Percentiles rank a stretch among this genome's conserved stretches.
These are phyloP conservation scores for Termitomyces sp. DNA, from an alignment of 768 basidiomycete genomes.

Conservation along the genomic window DNA sequence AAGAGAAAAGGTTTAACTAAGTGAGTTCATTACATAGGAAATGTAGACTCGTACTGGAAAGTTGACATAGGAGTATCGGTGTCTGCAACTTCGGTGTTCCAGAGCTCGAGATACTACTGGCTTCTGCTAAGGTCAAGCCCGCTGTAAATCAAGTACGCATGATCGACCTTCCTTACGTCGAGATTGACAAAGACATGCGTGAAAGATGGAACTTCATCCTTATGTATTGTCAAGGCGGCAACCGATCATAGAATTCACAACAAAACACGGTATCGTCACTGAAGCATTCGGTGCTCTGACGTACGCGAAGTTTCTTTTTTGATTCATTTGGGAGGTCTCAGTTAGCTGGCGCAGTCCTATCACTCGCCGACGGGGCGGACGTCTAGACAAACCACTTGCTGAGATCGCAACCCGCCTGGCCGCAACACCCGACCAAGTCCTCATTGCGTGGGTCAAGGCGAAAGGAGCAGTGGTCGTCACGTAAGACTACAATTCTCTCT, in stretches of 20 bases:
- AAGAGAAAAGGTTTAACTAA: conserved; percentile 38
- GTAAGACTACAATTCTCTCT: conserved; percentile 24
- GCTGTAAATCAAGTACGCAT: conserved; percentile 63
- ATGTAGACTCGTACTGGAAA: neutral
- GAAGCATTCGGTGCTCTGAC: conserved; percentile 54
- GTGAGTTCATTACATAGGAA: conserved; percentile 17
- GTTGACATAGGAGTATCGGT: conserved; percentile 24
- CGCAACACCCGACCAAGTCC: conserved; percentile 55
- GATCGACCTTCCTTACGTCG: neutral
- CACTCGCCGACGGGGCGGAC: conserved; percentile 53
- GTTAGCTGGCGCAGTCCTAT: conserved; percentile 35
- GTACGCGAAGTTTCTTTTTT: conserved; percentile 20
- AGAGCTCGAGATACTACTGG: conserved; percentile 47
- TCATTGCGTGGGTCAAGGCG: conserved; percentile 62
- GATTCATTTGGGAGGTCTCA: neutral
- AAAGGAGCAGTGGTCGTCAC: conserved; percentile 69
- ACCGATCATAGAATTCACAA: conserved; percentile 41
- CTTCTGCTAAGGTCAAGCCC: conserved; percentile 48
- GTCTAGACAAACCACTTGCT: conserved; percentile 53
- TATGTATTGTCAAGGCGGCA: conserved; percentile 49
- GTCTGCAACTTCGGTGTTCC: conserved; percentile 61
- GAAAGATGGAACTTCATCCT: conserved; percentile 47
- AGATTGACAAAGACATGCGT: neutral
- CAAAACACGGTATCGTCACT: conserved; percentile 43
- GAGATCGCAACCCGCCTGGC: conserved; percentile 49